Evolutionary conservation across 2,329 filamentous ascomycete genomes (phyloP).

Genomic region (Aureobasidium namibiae): DNA sequence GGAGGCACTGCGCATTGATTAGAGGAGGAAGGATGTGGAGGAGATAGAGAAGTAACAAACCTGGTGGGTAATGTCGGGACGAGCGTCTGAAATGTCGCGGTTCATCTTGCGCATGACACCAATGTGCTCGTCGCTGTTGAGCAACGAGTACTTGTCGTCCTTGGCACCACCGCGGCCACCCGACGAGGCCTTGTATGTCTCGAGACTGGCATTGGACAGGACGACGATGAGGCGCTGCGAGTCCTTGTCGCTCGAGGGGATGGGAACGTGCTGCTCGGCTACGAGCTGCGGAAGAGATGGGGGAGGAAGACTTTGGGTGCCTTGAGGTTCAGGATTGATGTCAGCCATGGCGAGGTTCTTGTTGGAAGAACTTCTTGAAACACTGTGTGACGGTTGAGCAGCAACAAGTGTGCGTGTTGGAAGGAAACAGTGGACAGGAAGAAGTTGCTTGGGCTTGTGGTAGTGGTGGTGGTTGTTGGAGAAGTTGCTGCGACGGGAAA

Average conservation of each 20-base stretch:
- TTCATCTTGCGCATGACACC: conserved; percentile 99
- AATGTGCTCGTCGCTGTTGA: conserved; percentile 99
- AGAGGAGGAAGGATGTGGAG: background rate
- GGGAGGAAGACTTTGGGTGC: conserved; percentile 90
- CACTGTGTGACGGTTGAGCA: conserved; percentile 13
- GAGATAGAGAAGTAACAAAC: conserved; percentile 43
- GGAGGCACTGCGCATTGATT: conserved; percentile 61
- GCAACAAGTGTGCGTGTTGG: conserved; percentile 9
- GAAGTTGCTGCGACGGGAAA: conserved; percentile 3
- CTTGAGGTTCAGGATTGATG: conserved; percentile 13
- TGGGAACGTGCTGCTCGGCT: conserved; percentile 83
- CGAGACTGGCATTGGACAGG: conserved; percentile 90
- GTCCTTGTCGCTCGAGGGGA: conserved; percentile 79
- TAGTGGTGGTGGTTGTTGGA: background rate
- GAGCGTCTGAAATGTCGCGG: conserved; percentile 92
- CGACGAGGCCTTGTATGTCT: conserved; percentile 83
- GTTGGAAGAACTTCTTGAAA: conserved; percentile 16
- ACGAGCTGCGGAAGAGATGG: conserved; percentile 85
- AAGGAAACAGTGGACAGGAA: background rate
- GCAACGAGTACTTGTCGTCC: conserved; percentile 92
- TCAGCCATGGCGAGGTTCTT: conserved; percentile 17
- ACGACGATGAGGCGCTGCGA: conserved; percentile 89
- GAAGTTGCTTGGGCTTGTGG: background rate
- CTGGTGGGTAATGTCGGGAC: conserved; percentile 98
- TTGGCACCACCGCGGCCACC: conserved; percentile 52